Base-by-base conservation (phyloP, 805 yeast species). In the Zygosaccharomyces kombuchaensis region DNA sequence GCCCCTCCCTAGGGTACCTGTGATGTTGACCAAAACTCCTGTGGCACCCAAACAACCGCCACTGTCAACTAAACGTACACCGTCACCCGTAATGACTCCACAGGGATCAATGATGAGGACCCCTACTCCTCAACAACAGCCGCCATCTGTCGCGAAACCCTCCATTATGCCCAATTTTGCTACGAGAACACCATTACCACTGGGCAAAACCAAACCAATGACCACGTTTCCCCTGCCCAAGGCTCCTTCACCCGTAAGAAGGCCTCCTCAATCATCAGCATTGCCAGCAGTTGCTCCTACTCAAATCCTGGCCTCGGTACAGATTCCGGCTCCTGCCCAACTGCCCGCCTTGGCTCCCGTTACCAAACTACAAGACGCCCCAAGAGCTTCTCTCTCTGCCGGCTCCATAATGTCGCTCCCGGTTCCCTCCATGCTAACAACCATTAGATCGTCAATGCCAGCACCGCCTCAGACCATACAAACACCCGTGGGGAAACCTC, bases 141-240 rank as follows among this genome's bases (percentile, higher is more conserved):
- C 23, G 29, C 40, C 31, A 12, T 12, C 21, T 13, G 10, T 19
- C n/a, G 13, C 30, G 27, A 16, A 27, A 8, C 21, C 31, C 3
- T 8, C 16, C 6, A 26, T 14, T 23, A 7, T 12, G 25, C 9
- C 16, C 13, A 29, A 16, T 8, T 32, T 38, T 7, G 32, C 22
- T 9, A 26, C 36, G 13, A 26, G 47, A 39, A 30, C 25, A 23
- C 31, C 48, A 13, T 27, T 30, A 26, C n/a, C 40, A 23, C 30
- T 13, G 13, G 22, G 30, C 16, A 35, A 21, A 9, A 40, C 23
- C 8, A 51, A 43, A 45, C 67, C 56, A 12, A 58, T 41, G 22
- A 25, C 48, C 21, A 16, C 51, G 9, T 22, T 34, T 13, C 13
- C 35, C 13, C 10, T 38, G 10, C 36, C 50, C 6, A 46, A 26